These are phyloP conservation scores for Septoria petroselini DNA, from an alignment of 2,329 filamentous ascomycete species.

Conservation along the genomic window DNA sequence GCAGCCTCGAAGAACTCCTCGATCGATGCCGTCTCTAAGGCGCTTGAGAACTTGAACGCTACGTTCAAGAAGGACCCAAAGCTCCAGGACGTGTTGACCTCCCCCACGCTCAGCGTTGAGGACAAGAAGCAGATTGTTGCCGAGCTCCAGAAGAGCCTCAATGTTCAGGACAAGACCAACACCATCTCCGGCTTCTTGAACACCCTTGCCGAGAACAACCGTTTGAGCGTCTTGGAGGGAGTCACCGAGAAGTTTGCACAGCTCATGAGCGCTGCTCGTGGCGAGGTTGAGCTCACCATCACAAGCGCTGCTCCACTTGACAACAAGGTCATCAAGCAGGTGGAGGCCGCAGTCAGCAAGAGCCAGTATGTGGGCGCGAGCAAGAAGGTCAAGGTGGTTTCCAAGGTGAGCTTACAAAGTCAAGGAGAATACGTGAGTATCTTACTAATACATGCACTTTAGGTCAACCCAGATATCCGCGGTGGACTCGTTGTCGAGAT, in stretches of 20 bases:
- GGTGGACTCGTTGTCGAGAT: conserved; percentile 95
- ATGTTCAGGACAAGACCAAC: conserved; percentile 65
- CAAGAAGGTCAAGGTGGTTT: conserved; percentile 97
- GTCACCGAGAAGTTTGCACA: conserved; percentile 83
- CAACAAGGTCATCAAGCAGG: conserved; percentile 75
- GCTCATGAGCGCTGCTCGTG: conserved; percentile 83
- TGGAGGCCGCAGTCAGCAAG: conserved; percentile 86
- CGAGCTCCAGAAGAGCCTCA: conserved; percentile 83
- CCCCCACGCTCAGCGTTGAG: conserved; percentile 70
- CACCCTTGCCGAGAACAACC: conserved; percentile 94
- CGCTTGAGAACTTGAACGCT: conserved; percentile 66
- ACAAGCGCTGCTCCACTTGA: conserved; percentile 90
- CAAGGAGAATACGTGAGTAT: background rate
- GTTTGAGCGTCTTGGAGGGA: conserved; percentile 74
- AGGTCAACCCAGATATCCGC: conserved; percentile 92
- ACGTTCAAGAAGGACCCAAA: conserved; percentile 80
- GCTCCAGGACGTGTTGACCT: conserved; percentile 69
- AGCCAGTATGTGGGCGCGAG: conserved; percentile 82
- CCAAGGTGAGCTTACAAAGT: conserved; percentile 55
- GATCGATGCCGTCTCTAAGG: conserved; percentile 81
- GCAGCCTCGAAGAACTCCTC: conserved; percentile 82
- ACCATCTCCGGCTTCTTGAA: conserved; percentile 91
- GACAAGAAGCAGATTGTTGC: conserved; percentile 85
- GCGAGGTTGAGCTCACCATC: conserved; percentile 90
- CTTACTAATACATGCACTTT: conserved; percentile 12